Percentiles rank a stretch among this genome's conserved stretches.
These are phyloP conservation scores for Camellia japonica DNA, from an alignment of 148 eudicot genomes.

Conservation along the genomic window DNA sequence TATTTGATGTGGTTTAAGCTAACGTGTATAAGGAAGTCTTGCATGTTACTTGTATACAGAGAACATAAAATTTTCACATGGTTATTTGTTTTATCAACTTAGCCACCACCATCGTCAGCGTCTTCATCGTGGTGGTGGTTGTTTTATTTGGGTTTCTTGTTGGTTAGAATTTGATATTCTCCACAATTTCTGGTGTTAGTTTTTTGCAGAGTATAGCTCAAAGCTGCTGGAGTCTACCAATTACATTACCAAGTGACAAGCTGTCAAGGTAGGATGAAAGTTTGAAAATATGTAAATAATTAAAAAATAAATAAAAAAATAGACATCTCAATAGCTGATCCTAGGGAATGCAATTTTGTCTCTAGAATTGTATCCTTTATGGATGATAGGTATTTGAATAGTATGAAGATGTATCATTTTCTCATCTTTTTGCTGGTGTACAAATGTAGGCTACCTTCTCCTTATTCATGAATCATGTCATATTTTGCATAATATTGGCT, in stretches of 20 bases:
- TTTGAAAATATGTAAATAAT: too few species aligned
- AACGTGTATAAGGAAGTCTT: background rate
- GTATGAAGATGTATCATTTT: background rate
- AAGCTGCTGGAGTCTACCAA: too few species aligned
- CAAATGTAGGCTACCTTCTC: background rate
- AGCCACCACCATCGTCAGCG: too few species aligned
- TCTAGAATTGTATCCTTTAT: background rate
- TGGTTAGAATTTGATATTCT: background rate
- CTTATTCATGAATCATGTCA: too few species aligned
- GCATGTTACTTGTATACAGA: background rate
- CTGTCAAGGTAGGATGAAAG: constrained; percentile 54
- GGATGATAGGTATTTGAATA: background rate
- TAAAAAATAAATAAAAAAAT: too few species aligned
- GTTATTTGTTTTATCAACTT: too few species aligned
- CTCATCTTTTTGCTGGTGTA: background rate
- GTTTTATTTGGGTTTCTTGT: background rate
- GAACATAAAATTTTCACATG: background rate
- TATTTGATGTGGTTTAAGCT: background rate
- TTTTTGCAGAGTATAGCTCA: constrained; percentile 35
- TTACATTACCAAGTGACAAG: constrained; percentile 71
- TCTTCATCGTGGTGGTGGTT: too few species aligned
- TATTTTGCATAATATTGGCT: background rate
- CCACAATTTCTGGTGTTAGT: constrained; percentile 20
- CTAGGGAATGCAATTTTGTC: background rate
- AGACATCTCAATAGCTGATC: background rate